Conservation (phyloP, 2,329 filamentous ascomycete genomes). For the Alternaria alternata region DNA sequence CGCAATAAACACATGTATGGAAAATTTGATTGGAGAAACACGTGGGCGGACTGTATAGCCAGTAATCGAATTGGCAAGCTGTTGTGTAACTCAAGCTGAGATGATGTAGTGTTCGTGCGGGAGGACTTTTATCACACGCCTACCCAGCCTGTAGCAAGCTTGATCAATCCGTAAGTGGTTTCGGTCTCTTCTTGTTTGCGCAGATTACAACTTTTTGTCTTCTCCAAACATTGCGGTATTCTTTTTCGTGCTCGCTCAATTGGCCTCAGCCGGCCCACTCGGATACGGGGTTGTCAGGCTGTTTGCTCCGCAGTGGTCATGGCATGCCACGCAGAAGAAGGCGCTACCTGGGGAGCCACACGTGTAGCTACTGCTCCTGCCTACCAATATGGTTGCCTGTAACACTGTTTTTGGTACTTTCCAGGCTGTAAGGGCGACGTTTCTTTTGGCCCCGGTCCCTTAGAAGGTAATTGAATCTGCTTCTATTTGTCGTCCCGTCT, state of each 20-base stretch:
- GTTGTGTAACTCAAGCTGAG: background rate
- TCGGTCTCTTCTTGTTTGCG: too few species aligned
- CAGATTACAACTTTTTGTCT: too few species aligned
- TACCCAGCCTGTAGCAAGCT: too few species aligned
- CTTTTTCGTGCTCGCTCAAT: background rate
- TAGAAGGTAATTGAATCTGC: slow-evolving; percentile 17
- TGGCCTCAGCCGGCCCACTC: slow-evolving; percentile 37
- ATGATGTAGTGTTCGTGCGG: background rate
- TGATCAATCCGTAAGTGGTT: too few species aligned
- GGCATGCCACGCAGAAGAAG: slow-evolving; percentile 58
- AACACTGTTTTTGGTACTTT: slow-evolving; percentile 58
- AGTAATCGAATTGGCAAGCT: background rate
- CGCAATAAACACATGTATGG: background rate
- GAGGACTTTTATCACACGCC: background rate
- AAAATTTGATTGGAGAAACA: background rate
- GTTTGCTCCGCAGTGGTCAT: slow-evolving; percentile 57
- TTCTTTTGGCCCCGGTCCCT: slow-evolving; percentile 45
- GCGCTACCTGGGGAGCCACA: slow-evolving; percentile 54
- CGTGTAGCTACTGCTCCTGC: slow-evolving; percentile 50
- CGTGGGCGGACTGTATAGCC: background rate
- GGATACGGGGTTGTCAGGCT: slow-evolving; percentile 59
- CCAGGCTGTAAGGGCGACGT: slow-evolving; percentile 55
- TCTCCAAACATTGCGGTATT: too few species aligned
- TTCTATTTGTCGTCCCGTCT: background rate
- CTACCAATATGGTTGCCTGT: slow-evolving; percentile 53